These are phyloP conservation scores for Imleria badia DNA, from an alignment of 768 basidiomycete genomes.

Conservation along the genomic window DNA sequence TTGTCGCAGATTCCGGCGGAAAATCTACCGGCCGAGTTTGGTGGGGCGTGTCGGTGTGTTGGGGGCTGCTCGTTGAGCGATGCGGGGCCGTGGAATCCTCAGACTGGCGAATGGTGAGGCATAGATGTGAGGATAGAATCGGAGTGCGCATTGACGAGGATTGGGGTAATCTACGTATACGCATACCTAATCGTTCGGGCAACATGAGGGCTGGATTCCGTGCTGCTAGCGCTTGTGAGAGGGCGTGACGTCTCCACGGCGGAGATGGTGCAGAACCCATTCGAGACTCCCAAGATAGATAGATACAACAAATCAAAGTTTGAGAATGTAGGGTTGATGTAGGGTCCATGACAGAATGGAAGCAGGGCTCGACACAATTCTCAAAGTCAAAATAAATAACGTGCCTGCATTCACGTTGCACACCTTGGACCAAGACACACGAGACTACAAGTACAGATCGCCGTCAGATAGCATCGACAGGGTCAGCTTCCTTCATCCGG, in stretches of 20 bases:
- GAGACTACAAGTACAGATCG: too few species aligned
- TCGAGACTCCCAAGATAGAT: too few species aligned
- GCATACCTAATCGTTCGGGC: constrained; percentile 31
- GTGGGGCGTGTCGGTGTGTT: constrained; percentile 74
- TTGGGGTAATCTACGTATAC: constrained; percentile 29
- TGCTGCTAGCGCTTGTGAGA: neutral
- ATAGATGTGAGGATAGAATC: constrained; percentile 16
- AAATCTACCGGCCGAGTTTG: constrained; percentile 83
- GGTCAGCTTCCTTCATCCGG: constrained; percentile 19
- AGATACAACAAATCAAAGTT: too few species aligned
- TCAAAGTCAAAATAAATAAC: too few species aligned
- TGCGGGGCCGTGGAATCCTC: constrained; percentile 85
- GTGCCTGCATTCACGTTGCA: too few species aligned
- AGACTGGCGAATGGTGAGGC: constrained; percentile 13
- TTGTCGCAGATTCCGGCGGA: constrained; percentile 80
- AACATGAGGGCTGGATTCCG: constrained; percentile 10
- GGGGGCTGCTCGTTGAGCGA: constrained; percentile 88
- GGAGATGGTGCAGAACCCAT: too few species aligned
- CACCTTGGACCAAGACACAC: too few species aligned
- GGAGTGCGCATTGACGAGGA: neutral
- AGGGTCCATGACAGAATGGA: too few species aligned
- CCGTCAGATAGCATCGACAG: neutral
- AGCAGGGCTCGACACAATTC: too few species aligned
- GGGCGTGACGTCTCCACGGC: too few species aligned
- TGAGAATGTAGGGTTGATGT: too few species aligned